Evolutionary conservation across 306 rosid genomes (phyloP), one percentile per base, ranked within the genome.

Genomic region (Gillenia trifoliata): DNA sequence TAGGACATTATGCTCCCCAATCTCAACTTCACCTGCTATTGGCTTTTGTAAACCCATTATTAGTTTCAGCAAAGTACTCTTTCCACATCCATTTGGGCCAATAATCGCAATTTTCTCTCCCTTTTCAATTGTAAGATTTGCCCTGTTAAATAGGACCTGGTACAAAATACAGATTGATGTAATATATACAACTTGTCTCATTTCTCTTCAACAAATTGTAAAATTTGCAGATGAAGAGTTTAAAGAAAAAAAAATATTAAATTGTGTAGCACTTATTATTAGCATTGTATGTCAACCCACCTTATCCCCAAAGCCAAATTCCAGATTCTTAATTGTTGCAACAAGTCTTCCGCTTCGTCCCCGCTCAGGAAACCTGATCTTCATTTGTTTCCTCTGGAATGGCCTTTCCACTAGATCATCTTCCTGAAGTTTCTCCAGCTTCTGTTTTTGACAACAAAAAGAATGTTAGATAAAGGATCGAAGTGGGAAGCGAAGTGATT

Each of bases 11-110:
- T 94, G 98, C 95, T 91, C 98, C 75, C 97, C 98, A 78, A 90
- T 88, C 75, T 86, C 74, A 72, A 91, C 88, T 83, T 91, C 98
- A 70, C 98, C 98, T 23, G 86, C 76, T 47, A 17, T 71, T 64
- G 96, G 92, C 83, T 90, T 92, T 82, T 87, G 90, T 61, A 94
- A 84, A 67, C 97, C 97, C 98, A 91, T 86, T 62, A 91, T 86
- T 79, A 94, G 81, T 86, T 91, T 94, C 74, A 94, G 90, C 89
- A 94, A 86, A 54, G 96, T 87, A 85, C 98, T 94, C 83, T 94
- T 94, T 85, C 98, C 98, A 82, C 98, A 91, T 73, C 98, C 98
- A 88, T 94, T 94, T 72, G 97, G 97, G 71, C 98, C 98, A 83
- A 94, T 75, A 68, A 94, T 87, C 77, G 98, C 96, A 83, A 94